These are phyloP conservation scores for Mycosarcoma maydis DNA, from an alignment of 1,284 basidiomycete species.

Conservation along the genomic window DNA sequence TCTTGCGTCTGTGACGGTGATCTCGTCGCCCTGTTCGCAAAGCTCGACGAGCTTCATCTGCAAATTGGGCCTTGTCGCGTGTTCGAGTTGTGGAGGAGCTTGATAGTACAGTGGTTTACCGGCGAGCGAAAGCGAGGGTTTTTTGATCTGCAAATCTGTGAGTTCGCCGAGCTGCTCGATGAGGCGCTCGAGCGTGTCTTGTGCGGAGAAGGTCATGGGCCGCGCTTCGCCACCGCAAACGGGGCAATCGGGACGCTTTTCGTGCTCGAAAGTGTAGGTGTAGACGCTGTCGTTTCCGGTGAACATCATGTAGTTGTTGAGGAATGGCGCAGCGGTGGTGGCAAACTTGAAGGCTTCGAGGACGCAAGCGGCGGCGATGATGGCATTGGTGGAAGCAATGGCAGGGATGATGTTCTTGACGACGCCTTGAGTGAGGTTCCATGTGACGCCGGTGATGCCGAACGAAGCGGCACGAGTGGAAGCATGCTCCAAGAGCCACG, in stretches of 20 bases:
- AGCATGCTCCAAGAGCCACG: constrained; percentile 88
- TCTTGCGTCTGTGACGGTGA: constrained; percentile 85
- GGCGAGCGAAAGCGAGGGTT: constrained; percentile 36
- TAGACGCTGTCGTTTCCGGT: constrained; percentile 95
- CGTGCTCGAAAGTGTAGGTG: constrained; percentile 96
- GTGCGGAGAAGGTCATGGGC: constrained; percentile 14
- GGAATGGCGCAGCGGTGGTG: constrained; percentile 88
- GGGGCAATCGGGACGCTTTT: constrained; percentile 90
- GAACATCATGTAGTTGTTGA: constrained; percentile 94
- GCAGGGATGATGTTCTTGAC: constrained; percentile 99
- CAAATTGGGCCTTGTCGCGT: constrained; percentile 86
- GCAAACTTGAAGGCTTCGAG: constrained; percentile 99
- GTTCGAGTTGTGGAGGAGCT: constrained; percentile 86
- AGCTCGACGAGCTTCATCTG: constrained; percentile 84
- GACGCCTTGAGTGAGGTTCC: constrained; percentile 96
- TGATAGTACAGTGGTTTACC: constrained; percentile 86
- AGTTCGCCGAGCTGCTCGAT: constrained; percentile 52
- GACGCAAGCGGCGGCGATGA: constrained; percentile 82
- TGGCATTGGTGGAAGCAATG: constrained; percentile 64
- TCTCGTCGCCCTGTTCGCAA: constrained; percentile 77
- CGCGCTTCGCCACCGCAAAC: constrained; percentile 88
- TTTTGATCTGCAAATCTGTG: constrained; percentile 61
- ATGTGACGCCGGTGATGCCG: constrained; percentile 97
- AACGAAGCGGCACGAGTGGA: constrained; percentile 80
- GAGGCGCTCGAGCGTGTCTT: constrained; percentile 42